These are phyloP conservation scores for Helotiales sp. DNA, from an alignment of 2,329 filamentous ascomycete genomes.

Conservation along the genomic window DNA sequence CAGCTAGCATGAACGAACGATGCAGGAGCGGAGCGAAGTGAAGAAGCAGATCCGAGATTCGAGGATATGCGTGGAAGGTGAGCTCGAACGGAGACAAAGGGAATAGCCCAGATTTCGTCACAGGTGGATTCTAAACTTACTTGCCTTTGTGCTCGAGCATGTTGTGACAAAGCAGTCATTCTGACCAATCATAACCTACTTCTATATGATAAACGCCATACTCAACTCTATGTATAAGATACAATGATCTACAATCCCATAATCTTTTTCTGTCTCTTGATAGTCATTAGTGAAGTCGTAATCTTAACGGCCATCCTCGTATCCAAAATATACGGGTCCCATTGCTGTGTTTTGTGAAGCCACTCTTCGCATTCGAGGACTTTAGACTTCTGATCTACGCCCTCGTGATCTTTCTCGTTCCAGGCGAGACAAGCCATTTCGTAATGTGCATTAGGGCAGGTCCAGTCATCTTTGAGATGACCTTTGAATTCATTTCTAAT, in stretches of 20 bases:
- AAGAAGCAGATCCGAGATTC: too few relatives aligned
- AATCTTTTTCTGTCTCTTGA: constrained; percentile 29
- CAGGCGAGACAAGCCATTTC: constrained; percentile 83
- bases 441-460: constrained; percentile 74
- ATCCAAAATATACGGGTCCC: constrained; percentile 74
- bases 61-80: too few relatives aligned
- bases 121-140: too few relatives aligned
- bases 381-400: constrained; percentile 41
- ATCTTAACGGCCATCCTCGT: constrained; percentile 69
- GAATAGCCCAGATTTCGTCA: too few relatives aligned
- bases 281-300: constrained; percentile 28
- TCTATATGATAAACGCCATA: neutral
- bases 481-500: constrained; percentile 56
- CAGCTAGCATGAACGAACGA: too few relatives aligned
- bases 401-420: constrained; percentile 54
- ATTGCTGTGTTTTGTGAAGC: constrained; percentile 66
- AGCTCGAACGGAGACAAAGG: too few relatives aligned
- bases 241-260: constrained; percentile 18
- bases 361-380: constrained; percentile 62
- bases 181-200: neutral
- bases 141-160: too few relatives aligned
- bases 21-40: too few relatives aligned
- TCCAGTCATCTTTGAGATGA: constrained; percentile 65
- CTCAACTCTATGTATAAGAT: neutral
- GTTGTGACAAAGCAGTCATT: neutral